Base-by-base conservation (phyloP, 495 filamentous ascomycete genomes). In the Stereocaulon alpinum region DNA sequence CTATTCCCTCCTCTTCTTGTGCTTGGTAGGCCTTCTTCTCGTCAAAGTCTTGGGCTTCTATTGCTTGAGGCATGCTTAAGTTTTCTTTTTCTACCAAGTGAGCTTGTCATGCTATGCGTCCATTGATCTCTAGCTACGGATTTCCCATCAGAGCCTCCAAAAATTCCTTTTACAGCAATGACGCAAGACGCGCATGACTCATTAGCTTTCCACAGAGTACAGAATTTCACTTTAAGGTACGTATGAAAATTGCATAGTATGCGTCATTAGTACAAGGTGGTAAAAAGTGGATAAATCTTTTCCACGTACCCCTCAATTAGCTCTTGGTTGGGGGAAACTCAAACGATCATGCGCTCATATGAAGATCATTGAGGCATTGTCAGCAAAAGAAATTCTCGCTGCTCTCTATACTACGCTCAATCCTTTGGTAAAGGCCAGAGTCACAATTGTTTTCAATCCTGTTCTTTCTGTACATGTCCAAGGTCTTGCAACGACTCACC, bases 21-120 rank as follows among this genome's bases (percentile, higher is more conserved):
- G 63, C 50, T 17, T 69, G 70, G 55, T 81, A 78, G 9, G 70
- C 70, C 56, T 77, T 76, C 15, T 62, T 58, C 34, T 68, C 45
- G 56, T 72, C 71, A 62, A 76, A 76, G 0, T 41, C n/a, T 0
- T 56, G 7, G 14, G 48, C 27, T 7, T 22, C 12, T 22, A 20
- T 44, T 15, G 52, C 7, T 32, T 27, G 41, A 47, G 27, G 20
- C 34, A 56, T 40, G 15, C 1, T 55, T 55, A n/a, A 9, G 2
- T 1, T 4, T n/a, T 40, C 2, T 12, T 6, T 17, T 15, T 18
- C 14, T 3, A 15, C 6, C 10, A 15, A 15, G 6, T 18, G 2
- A n/a, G 3, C 34, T 11, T 3, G 24, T 24, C 34, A 10, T 18
- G 7, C 22, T 52, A 10, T 37, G 4, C 6, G 11, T 52, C 17